phyloP scores from a whole-genome alignment of 768 basidiomycete genomes.

The Termitomyces sp. region DNA sequence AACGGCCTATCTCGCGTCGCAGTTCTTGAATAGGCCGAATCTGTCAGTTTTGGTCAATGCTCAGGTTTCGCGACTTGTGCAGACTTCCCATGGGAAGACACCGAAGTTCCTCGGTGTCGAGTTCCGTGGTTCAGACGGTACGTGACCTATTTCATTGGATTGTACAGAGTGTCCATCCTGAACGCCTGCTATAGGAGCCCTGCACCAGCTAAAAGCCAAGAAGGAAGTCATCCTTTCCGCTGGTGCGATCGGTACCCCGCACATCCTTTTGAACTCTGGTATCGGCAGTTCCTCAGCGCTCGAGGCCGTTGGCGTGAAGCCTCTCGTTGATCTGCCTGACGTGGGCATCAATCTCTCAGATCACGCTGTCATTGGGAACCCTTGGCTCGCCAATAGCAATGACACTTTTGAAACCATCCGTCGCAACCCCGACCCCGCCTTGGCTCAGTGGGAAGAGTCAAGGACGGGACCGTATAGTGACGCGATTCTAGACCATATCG shows the following conservation, averaged over 20 bases:
- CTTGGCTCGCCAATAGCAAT: slow-evolving; percentile 21
- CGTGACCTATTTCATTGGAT: background rate
- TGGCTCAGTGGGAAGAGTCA: slow-evolving; percentile 22
- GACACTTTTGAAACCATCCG: slow-evolving; percentile 21
- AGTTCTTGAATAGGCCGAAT: slow-evolving; percentile 5
- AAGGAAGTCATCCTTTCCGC: slow-evolving; percentile 50
- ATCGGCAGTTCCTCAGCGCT: slow-evolving; percentile 26
- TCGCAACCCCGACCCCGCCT: slow-evolving; percentile 3
- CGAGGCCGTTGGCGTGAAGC: slow-evolving; percentile 16
- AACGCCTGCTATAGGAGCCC: background rate
- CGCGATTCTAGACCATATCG: slow-evolving; percentile 18
- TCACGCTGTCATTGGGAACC: slow-evolving; percentile 20
- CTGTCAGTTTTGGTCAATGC: slow-evolving; percentile 11
- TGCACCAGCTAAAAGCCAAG: slow-evolving; percentile 24
- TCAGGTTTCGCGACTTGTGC: slow-evolving; percentile 13
- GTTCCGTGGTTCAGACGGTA: slow-evolving; percentile 1
- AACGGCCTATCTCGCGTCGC: slow-evolving; percentile 12
- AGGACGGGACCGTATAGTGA: slow-evolving; percentile 24
- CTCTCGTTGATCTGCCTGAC: slow-evolving; percentile 23
- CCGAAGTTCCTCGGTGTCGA: background rate
- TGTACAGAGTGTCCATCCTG: too few species aligned
- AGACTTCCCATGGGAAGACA: background rate
- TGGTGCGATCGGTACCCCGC: slow-evolving; percentile 31
- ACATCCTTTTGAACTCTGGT: slow-evolving; percentile 30
- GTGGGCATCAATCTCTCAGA: slow-evolving; percentile 32